Evolutionary conservation across 176 grass and related monocot genomes (phyloP).

Genomic region (Carex cristatella): DNA sequence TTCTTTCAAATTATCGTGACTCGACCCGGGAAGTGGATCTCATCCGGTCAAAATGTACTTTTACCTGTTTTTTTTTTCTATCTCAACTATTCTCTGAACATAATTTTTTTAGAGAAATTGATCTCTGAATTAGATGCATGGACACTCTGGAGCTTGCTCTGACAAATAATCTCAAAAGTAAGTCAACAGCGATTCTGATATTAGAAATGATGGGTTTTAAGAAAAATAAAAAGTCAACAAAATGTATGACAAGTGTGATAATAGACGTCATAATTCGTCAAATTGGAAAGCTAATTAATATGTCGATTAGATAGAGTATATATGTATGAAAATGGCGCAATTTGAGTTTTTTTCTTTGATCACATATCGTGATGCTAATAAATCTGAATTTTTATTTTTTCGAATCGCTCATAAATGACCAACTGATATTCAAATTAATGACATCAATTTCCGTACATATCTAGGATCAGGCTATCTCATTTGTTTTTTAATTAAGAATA

Average conservation of each 20-base stretch:
- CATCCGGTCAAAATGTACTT: conserved; percentile 67
- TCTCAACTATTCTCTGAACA: background rate
- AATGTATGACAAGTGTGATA: background rate
- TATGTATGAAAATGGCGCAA: background rate
- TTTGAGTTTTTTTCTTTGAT: background rate
- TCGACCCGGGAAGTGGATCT: conserved; percentile 15
- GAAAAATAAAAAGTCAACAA: background rate
- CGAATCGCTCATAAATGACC: background rate
- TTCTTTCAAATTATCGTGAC: too few species aligned
- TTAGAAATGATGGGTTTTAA: background rate
- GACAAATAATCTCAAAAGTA: too few species aligned
- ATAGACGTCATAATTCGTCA: background rate
- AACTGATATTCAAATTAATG: background rate
- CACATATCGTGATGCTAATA: background rate
- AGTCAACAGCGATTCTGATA: too few species aligned
- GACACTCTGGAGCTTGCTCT: too few species aligned
- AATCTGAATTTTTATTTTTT: background rate
- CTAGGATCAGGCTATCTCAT: background rate
- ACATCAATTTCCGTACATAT: too few species aligned
- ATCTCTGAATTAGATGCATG: too few species aligned
- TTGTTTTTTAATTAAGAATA: background rate
- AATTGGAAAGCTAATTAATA: background rate
- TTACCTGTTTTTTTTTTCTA: background rate
- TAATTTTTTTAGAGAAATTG: too few species aligned
- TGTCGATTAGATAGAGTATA: background rate